Evolutionary conservation across 768 basidiomycete genomes (phyloP).

Genomic region (Lactifluus piperatus): DNA sequence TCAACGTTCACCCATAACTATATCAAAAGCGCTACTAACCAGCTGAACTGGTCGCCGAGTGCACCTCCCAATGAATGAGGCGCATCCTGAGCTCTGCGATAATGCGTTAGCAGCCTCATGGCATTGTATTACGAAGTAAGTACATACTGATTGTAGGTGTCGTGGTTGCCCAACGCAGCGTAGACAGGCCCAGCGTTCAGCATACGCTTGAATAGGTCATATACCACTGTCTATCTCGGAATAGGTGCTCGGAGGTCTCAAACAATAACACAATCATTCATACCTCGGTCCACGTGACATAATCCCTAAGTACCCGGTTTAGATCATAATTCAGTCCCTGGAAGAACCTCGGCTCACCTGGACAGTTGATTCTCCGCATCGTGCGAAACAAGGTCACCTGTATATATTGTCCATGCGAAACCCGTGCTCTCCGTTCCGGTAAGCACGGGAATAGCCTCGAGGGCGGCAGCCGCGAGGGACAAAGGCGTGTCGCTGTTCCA

Average conservation of each 20-base stretch:
- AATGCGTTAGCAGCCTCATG: background rate
- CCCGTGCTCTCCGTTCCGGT: slow-evolving; percentile 51
- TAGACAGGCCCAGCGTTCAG: slow-evolving; percentile 67
- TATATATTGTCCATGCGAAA: slow-evolving; percentile 59
- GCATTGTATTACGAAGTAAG: background rate
- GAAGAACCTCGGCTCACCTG: slow-evolving; percentile 33
- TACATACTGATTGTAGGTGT: slow-evolving; percentile 58
- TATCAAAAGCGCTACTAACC: slow-evolving; percentile 30
- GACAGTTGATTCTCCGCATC: slow-evolving; percentile 58
- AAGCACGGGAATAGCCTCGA: slow-evolving; percentile 60
- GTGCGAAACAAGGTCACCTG: slow-evolving; percentile 69
- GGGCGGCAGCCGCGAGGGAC: slow-evolving; percentile 47
- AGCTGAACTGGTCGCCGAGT: slow-evolving; percentile 55
- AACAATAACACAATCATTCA: background rate
- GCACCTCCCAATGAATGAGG: slow-evolving; percentile 46
- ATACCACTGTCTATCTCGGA: slow-evolving; percentile 44
- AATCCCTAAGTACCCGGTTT: slow-evolving; percentile 34
- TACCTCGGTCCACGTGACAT: slow-evolving; percentile 57
- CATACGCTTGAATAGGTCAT: slow-evolving; percentile 53
- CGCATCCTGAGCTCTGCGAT: slow-evolving; percentile 49
- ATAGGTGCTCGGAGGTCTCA: background rate
- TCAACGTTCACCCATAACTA: background rate
- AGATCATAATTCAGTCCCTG: background rate
- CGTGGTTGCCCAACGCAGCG: slow-evolving; percentile 69
- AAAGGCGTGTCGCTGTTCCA: slow-evolving; percentile 48